phyloP scores from a whole-genome alignment of 176 grass and related monocot species.

The Musa itinerans region DNA sequence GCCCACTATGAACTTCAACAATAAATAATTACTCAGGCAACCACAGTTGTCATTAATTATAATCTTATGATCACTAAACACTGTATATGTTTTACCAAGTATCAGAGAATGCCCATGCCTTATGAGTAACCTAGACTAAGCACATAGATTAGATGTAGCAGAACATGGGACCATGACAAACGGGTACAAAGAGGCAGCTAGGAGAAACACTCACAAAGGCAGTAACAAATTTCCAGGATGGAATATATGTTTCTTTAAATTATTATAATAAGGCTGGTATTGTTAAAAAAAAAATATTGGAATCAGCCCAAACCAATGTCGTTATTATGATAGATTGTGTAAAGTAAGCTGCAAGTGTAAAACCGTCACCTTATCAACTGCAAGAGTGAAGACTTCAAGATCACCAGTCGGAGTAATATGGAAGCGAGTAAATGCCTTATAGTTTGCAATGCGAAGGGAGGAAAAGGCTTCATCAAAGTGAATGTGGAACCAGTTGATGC shows the following conservation, averaged over 20 bases:
- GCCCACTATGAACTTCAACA: too few relatives aligned
- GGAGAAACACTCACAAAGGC: too few relatives aligned
- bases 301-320: too few relatives aligned
- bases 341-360: background rate
- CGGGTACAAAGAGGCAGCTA: background rate
- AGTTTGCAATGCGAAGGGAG: constrained; percentile 89
- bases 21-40: too few relatives aligned
- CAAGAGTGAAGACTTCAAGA: constrained; percentile 81
- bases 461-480: constrained; percentile 99
- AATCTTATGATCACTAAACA: too few relatives aligned
- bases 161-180: background rate
- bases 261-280: background rate
- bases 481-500: constrained; percentile 95
- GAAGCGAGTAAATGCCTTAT: constrained; percentile 77
- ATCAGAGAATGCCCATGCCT: too few relatives aligned
- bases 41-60: too few relatives aligned
- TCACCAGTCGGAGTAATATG: constrained; percentile 80
- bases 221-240: too few relatives aligned
- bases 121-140: too few relatives aligned
- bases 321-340: background rate
- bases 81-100: too few relatives aligned
- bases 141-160: background rate
- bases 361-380: constrained; percentile 73
- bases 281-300: background rate
- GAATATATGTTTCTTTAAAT: too few relatives aligned